Conservation (phyloP, 352 stramenopile species). For the Phytophthora sansomeana region DNA sequence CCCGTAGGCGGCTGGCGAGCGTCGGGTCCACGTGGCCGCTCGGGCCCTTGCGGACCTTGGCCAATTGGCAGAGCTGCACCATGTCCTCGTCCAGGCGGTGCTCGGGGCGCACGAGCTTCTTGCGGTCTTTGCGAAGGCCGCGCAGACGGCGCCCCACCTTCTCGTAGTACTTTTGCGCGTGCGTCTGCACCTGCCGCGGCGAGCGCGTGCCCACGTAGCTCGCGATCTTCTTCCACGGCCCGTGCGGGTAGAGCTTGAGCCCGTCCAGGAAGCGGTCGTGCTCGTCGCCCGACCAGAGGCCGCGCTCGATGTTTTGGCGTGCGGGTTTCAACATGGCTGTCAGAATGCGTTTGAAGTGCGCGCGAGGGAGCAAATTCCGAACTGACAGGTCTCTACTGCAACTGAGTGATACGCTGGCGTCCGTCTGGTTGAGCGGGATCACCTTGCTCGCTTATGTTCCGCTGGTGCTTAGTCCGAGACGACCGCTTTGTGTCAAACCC, state of each 20-base stretch:
- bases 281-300: slow-evolving; percentile 61
- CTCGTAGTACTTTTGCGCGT: slow-evolving; percentile 75
- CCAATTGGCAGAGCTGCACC: slow-evolving; percentile 46
- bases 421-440: neutral
- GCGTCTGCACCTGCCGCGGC: slow-evolving; percentile 73
- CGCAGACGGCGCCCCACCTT: slow-evolving; percentile 66
- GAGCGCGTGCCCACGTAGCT: slow-evolving; percentile 63
- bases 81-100: slow-evolving; percentile 51
- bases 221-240: slow-evolving; percentile 62
- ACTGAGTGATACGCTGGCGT: slow-evolving; percentile 4
- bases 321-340: slow-evolving; percentile 27
- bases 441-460: slow-evolving; percentile 13
- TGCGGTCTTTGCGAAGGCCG: slow-evolving; percentile 67
- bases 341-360: slow-evolving; percentile 1
- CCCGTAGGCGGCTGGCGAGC: slow-evolving; percentile 29
- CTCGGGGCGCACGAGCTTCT: slow-evolving; percentile 47
- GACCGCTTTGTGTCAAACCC: slow-evolving; percentile 32
- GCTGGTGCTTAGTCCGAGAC: slow-evolving; percentile 23
- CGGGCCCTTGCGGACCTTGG: slow-evolving; percentile 35
- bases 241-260: slow-evolving; percentile 55
- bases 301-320: slow-evolving; percentile 32
- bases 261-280: slow-evolving; percentile 68
- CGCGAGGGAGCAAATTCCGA: slow-evolving; percentile 16
- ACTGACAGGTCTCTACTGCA: slow-evolving; percentile 30
- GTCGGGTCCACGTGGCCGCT: slow-evolving; percentile 21